Evolutionary conservation across 768 basidiomycete genomes (phyloP).

Genomic region (Leccinum longicurvipes): DNA sequence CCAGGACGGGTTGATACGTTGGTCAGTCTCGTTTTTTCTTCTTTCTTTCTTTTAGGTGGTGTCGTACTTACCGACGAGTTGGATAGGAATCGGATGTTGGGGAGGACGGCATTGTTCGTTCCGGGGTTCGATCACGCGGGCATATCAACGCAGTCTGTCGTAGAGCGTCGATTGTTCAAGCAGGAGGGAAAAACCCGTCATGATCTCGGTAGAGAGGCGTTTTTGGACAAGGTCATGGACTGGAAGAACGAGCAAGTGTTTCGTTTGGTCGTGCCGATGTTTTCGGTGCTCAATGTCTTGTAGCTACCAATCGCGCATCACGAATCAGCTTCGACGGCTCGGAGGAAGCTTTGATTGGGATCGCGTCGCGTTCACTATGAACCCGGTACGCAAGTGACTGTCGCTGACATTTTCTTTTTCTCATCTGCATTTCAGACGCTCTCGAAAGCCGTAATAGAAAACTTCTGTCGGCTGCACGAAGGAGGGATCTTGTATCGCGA

Average conservation of each 20-base stretch:
- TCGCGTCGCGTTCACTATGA: constrained; percentile 94
- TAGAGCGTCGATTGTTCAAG: constrained; percentile 90
- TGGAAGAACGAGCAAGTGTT: constrained; percentile 92
- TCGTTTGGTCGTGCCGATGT: not conserved
- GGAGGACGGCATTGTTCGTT: constrained; percentile 82
- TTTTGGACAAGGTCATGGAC: constrained; percentile 85
- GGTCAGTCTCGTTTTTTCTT: constrained; percentile 46
- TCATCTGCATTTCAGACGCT: constrained; percentile 44
- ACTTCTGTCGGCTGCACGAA: constrained; percentile 88
- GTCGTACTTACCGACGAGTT: not conserved
- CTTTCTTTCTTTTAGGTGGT: not conserved
- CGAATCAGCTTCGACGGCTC: constrained; percentile 80
- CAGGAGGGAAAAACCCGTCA: constrained; percentile 78
- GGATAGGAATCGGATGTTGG: constrained; percentile 90
- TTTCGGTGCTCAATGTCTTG: not conserved
- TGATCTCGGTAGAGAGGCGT: constrained; percentile 91
- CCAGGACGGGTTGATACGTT: constrained; percentile 86
- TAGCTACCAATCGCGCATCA: constrained; percentile 93
- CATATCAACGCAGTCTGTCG: constrained; percentile 96
- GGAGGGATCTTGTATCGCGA: constrained; percentile 92
- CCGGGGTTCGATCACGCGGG: constrained; percentile 99
- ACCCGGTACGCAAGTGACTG: constrained; percentile 51
- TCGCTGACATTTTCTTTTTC: not conserved
- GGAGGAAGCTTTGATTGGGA: constrained; percentile 96
- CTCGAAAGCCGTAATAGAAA: constrained; percentile 86